Base-by-base conservation (phyloP, 140 eudicot genomes). In the Flaveria floridana region DNA sequence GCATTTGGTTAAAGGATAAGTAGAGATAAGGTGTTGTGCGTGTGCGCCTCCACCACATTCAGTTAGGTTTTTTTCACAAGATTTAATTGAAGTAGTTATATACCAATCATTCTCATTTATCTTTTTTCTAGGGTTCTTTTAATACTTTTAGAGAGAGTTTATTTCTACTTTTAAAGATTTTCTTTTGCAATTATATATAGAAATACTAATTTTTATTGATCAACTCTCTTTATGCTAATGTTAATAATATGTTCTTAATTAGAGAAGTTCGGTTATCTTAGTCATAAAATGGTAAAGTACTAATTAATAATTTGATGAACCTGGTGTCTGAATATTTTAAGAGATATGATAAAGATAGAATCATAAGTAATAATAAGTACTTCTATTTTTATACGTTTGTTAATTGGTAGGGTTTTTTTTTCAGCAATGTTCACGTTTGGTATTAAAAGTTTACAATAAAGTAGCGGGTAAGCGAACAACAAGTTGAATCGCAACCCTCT, bases 1-100 rank as follows among this genome's bases (percentile, higher is more conserved):
- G 71, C 76, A 47, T 48, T 41, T 80, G 77, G 72, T 51, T 61
- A 80, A 80, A 25, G 84, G 84, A 80, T 80, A 80, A 80, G 75
- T 61, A 59, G 72, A 59, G 84, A 80, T 80, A 80, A 74, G 61
- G 79, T 68, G 76, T 47, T 56, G 48, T 56, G 37, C 37, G 37
- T 30, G 41, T 46, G 44, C 76, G 11, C 47, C 76, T 72, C 76
- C 65, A 57, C 65, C 42, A 25, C 41, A 10, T 61, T 61, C 25
- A 59, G 11, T n/a, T 58, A 59, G 18, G 6, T 34, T 34, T 34
- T 34, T 34, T 6, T 6, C 41, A 34, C 8, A 34, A 34, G 41
- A 34, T 59, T 59, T 59, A 61, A 34, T 59, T 59, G 25, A 59
- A 23, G 18, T 58, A 61, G 42, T 25, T 61, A 23, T 61, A 23